These are phyloP conservation scores for Breviolum minutum DNA, from an alignment of 73 alveolate genomes.

Conservation along the genomic window DNA sequence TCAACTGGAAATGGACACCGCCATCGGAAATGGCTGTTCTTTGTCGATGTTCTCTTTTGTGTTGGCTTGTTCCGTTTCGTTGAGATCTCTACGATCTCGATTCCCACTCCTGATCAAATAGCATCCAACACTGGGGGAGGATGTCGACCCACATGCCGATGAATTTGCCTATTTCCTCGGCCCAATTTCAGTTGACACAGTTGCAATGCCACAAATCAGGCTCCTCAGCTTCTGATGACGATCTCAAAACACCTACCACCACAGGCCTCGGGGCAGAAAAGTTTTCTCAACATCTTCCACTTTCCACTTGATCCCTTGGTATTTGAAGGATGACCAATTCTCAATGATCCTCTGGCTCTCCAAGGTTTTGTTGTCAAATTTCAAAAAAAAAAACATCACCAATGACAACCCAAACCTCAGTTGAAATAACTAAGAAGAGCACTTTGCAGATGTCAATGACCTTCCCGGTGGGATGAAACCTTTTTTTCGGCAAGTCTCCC, in stretches of 20 bases:
- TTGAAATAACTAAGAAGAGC: not conserved
- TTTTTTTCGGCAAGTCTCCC: not conserved
- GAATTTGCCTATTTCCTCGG: not conserved
- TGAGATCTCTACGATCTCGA: conserved; percentile 12
- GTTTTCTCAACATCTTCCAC: too few species aligned
- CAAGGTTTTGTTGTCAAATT: not conserved
- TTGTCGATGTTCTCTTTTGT: too few species aligned
- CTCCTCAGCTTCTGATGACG: conserved; percentile 86
- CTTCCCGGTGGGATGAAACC: conserved; percentile 10
- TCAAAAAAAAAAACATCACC: too few species aligned
- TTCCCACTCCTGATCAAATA: conserved; percentile 68
- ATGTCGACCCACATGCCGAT: too few species aligned
- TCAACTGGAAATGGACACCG: not conserved
- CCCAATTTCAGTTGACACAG: not conserved
- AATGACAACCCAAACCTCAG: not conserved
- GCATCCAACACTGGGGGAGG: not conserved
- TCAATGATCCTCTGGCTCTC: too few species aligned
- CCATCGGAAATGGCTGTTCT: too few species aligned
- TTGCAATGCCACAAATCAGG: not conserved
- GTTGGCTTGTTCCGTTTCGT: not conserved
- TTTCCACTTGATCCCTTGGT: too few species aligned
- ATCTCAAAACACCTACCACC: conserved; percentile 63
- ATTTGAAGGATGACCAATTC: too few species aligned
- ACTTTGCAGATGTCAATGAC: not conserved
- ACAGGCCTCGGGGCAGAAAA: conserved; percentile 11